phyloP scores from a whole-genome alignment of 176 grass and related monocot genomes.

The Phyllostachys edulis region DNA sequence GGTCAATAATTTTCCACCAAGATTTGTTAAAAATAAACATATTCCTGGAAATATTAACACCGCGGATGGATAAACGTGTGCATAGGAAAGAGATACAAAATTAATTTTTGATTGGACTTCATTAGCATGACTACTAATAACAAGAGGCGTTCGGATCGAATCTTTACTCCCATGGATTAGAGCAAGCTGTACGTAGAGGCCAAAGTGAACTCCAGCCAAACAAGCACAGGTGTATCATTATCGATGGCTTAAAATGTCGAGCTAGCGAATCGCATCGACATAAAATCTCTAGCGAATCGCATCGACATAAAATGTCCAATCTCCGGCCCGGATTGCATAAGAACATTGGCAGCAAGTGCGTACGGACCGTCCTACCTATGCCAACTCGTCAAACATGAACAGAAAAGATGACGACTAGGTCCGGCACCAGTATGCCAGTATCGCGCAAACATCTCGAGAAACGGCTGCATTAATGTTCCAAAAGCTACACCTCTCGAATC shows the following conservation, averaged over 20 bases:
- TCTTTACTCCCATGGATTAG: neutral
- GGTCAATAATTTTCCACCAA: constrained; percentile 33
- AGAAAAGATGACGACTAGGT: neutral
- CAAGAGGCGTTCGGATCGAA: neutral
- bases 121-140: neutral
- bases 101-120: neutral
- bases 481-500: constrained; percentile 6
- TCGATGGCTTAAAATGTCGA: neutral
- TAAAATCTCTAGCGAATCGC: neutral
- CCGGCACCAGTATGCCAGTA: neutral
- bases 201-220: neutral
- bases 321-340: neutral
- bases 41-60: neutral
- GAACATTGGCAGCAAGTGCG: neutral
- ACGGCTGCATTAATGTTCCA: neutral
- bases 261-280: neutral
- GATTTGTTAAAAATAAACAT: neutral
- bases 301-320: neutral
- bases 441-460: neutral
- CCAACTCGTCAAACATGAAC: neutral
- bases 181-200: neutral
- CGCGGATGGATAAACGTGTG: neutral
- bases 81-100: neutral
- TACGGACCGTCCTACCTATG: neutral
- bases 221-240: neutral